Evolutionary conservation across 2,329 filamentous ascomycete genomes (phyloP).

Genomic region (Dactylellina haptotyla): DNA sequence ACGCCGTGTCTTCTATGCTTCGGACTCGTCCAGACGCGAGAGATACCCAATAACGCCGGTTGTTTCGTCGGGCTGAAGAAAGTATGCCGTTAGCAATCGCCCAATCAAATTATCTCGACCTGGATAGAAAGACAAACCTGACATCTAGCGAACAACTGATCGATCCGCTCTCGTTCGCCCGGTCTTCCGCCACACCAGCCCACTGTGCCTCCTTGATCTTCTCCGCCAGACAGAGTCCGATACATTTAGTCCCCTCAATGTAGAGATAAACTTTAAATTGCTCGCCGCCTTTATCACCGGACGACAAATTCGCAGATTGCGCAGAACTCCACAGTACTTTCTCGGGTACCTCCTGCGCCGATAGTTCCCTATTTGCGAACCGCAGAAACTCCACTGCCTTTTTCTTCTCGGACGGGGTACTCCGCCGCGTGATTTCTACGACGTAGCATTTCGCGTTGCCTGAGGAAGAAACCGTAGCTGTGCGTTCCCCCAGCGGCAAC

Average conservation of each 20-base stretch:
- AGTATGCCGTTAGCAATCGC: neutral
- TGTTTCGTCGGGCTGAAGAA: constrained; percentile 17
- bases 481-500: neutral
- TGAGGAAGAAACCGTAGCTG: neutral
- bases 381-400: constrained; percentile 69
- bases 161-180: constrained; percentile 5
- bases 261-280: constrained; percentile 72
- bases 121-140: constrained; percentile 19
- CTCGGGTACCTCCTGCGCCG: constrained; percentile 70
- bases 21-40: constrained; percentile 58
- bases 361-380: constrained; percentile 71
- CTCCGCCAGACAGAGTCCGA: constrained; percentile 72
- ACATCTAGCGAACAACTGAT: constrained; percentile 34
- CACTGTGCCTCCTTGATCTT: constrained; percentile 67
- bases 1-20: constrained; percentile 57
- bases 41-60: constrained; percentile 58
- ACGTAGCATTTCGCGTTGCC: constrained; percentile 61
- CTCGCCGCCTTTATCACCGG: constrained; percentile 60
- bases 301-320: neutral
- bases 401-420: constrained; percentile 66
- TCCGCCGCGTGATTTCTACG: constrained; percentile 69
- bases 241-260: constrained; percentile 70
- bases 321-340: constrained; percentile 69
- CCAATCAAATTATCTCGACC: neutral
- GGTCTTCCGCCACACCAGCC: constrained; percentile 1